Evolutionary conservation across 1,139 yeast species (phyloP).

Genomic region (Geotrichum klebahnii): DNA sequence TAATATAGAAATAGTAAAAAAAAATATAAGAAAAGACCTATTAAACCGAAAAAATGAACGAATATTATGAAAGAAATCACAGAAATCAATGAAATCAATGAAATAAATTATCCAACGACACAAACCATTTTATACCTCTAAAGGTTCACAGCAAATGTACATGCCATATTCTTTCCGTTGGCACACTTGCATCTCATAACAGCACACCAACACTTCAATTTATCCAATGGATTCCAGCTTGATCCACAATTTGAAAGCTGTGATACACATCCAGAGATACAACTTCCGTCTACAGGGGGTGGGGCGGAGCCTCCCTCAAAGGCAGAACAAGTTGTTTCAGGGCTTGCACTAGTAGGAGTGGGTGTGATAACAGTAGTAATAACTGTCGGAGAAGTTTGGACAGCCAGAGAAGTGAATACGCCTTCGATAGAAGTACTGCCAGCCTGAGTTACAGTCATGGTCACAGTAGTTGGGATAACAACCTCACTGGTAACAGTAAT

Average conservation of each 20-base stretch:
- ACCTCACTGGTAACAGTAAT: background rate
- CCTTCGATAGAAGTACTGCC: background rate
- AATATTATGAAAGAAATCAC: background rate
- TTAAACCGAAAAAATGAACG: background rate
- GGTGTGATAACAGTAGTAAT: constrained; percentile 8
- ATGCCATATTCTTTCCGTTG: constrained; percentile 26
- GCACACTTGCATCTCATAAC: constrained; percentile 31
- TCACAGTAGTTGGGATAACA: constrained; percentile 3
- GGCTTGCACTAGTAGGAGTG: constrained; percentile 9
- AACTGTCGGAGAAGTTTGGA: constrained; percentile 3
- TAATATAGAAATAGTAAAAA: constrained; percentile 7
- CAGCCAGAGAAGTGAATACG: constrained; percentile 2
- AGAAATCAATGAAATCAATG: constrained; percentile 9
- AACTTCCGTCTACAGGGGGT: constrained; percentile 25
- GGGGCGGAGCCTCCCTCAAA: constrained; percentile 26
- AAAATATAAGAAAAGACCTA: constrained; percentile 6
- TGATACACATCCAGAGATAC: constrained; percentile 29
- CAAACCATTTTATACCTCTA: no score
- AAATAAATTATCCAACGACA: constrained; percentile 10
- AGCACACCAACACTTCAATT: constrained; percentile 25
- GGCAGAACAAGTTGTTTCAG: constrained; percentile 18
- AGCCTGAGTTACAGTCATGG: background rate
- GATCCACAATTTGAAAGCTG: constrained; percentile 24
- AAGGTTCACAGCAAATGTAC: constrained; percentile 15
- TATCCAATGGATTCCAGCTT: constrained; percentile 17